These are phyloP conservation scores for Penicillium sp. DNA, from an alignment of 2,329 filamentous ascomycete species.

Conservation along the genomic window DNA sequence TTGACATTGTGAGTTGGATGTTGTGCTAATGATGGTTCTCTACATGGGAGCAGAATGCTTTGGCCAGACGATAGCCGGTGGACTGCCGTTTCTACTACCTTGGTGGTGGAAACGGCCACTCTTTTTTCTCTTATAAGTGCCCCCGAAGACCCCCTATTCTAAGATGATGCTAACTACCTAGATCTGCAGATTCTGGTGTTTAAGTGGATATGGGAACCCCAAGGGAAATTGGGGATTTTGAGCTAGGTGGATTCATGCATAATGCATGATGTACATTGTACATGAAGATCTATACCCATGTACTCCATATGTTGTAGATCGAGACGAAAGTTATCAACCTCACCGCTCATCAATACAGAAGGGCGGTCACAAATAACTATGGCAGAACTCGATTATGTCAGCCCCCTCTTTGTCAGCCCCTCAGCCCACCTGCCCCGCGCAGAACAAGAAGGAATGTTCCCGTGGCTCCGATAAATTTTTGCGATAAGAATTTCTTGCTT, in stretches of 20 bases:
- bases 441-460: conserved; percentile 33
- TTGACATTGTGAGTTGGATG: conserved; percentile 8
- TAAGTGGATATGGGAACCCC: not conserved
- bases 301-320: not conserved
- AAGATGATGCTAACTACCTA: conserved; percentile 35
- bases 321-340: not conserved
- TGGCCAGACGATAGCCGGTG: conserved; percentile 14
- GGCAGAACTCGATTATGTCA: conserved; percentile 4
- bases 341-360: not conserved
- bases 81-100: conserved; percentile 29
- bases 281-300: not conserved
- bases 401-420: conserved; percentile 17
- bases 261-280: not conserved
- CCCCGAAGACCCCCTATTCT: not conserved
- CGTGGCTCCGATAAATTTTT: conserved; percentile 24
- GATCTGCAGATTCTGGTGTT: conserved; percentile 2
- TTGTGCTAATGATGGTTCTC: conserved; percentile 7
- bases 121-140: conserved; percentile 42
- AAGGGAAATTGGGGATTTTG: not conserved
- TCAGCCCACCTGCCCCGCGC: conserved; percentile 19
- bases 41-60: conserved; percentile 16
- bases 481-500: conserved; percentile 13
- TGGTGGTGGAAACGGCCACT: conserved; percentile 25
- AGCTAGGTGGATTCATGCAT: not conserved
- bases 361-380: not conserved